Evolutionary conservation across 2,329 filamentous ascomycete species (phyloP), one percentile per base, ranked within the genome.

Genomic region (Beauveria pseudobassiana): DNA sequence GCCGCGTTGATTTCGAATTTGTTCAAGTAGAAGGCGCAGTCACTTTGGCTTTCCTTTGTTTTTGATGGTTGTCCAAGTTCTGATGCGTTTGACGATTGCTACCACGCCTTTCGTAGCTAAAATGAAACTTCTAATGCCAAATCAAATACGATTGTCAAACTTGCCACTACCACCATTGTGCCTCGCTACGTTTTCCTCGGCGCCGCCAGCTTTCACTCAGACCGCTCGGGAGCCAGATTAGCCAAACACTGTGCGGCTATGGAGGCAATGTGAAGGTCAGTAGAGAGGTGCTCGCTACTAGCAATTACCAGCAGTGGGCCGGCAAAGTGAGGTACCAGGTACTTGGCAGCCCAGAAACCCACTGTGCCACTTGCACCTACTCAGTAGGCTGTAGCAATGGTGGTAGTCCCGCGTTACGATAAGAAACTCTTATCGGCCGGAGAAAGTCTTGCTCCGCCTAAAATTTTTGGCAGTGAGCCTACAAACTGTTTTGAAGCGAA

Each of bases 21-120:
- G 67, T 71, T 73, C 67, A 75, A 73, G 71, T 70, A 74, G 72
- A 75, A 71, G 73, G 74, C 72, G 73, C 71, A 72, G 70, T 73
- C 72, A 71, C 68, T 73, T 73, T 69, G 68, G 67, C 70, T 75
- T 74, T 73, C 71, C 70, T 73, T 73, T 74, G 73, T 72, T 65
- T 68, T 73, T 70, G 70, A 73, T 68, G 69, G 69, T 70, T 70
- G 68, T 70, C 66, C 70, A 69, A 69, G 71, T 67, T 70, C 71
- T 28, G 69, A 71, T 73, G 72, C 69, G 68, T 73, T 59, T 67
- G 70, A 74, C 70, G 70, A 73, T 72, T 71, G 69, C 71, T 75
- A 70, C 69, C 69, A 71, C 68, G 69, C 69, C 67, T 71, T 73
- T 75, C 70, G 71, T 75, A 74, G 73, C 68, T 73, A 67, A 73